phyloP scores from a whole-genome alignment of 139 green algal genomes.

The Desmodesmus armatus region DNA sequence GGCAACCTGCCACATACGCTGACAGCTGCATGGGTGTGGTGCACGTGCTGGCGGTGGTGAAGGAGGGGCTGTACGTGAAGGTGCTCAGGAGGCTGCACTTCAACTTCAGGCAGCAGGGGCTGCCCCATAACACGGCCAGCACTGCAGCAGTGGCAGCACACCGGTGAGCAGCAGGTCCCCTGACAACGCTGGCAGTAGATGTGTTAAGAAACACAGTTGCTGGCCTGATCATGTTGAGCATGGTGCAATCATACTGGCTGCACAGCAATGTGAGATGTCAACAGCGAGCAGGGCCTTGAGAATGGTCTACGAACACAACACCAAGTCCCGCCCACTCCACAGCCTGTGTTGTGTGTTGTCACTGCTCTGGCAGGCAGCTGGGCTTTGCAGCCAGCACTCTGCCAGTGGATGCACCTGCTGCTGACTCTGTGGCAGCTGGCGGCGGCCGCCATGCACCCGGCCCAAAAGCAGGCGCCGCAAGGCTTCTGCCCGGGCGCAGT shows the following conservation, averaged over 20 bases:
- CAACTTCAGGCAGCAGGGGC: slow-evolving; percentile 30
- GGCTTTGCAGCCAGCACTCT: background rate
- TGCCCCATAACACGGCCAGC: slow-evolving; percentile 27
- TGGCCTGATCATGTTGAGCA: background rate
- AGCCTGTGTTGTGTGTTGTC: too few relatives aligned
- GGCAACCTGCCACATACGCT: slow-evolving; percentile 1
- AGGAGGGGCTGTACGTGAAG: slow-evolving; percentile 49
- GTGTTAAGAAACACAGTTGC: background rate
- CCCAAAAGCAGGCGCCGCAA: background rate
- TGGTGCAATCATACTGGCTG: background rate
- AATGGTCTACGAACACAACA: too few relatives aligned
- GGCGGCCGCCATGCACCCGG: too few relatives aligned
- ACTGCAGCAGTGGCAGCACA: slow-evolving; percentile 29
- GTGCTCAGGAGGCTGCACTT: slow-evolving; percentile 52
- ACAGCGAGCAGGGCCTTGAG: too few relatives aligned
- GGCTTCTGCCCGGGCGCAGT: too few relatives aligned
- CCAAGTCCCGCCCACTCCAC: too few relatives aligned
- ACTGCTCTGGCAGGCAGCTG: too few relatives aligned
- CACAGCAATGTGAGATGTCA: too few relatives aligned
- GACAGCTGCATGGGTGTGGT: slow-evolving; percentile 44
- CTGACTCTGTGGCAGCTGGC: background rate
- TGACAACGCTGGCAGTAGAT: too few relatives aligned
- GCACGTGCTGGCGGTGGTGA: slow-evolving; percentile 46
- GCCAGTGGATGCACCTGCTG: background rate
- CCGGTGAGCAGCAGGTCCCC: background rate